These are phyloP conservation scores for Termitomyces eurrhizus DNA, from an alignment of 768 basidiomycete species.

Conservation along the genomic window DNA sequence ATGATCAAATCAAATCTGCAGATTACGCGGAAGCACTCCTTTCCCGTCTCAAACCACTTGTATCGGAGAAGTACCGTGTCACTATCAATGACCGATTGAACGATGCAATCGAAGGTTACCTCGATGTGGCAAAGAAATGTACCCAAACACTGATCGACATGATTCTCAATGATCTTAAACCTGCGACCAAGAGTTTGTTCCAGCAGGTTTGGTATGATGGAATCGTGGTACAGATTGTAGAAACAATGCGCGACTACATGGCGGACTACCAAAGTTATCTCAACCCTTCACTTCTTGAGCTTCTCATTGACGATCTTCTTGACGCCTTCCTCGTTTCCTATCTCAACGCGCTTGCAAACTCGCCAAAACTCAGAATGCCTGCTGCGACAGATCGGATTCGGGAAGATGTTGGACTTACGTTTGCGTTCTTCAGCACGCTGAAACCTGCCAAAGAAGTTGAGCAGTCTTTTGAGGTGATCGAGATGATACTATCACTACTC, in stretches of 20 bases:
- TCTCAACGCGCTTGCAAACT: conserved; percentile 80
- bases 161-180: conserved; percentile 91
- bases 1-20: conserved; percentile 96
- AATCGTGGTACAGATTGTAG: conserved; percentile 81
- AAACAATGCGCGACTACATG: conserved; percentile 97
- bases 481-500: conserved; percentile 75
- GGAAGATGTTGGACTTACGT: conserved; percentile 73
- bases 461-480: conserved; percentile 78
- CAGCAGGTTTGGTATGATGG: conserved; percentile 87
- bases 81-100: conserved; percentile 85
- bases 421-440: conserved; percentile 75
- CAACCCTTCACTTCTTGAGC: conserved; percentile 85
- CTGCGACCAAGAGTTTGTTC: conserved; percentile 83
- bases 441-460: conserved; percentile 82
- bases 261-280: conserved; percentile 90
- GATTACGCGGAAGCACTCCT: conserved; percentile 89
- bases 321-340: conserved; percentile 89
- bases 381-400: conserved; percentile 79
- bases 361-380: conserved; percentile 85
- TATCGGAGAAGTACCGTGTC: conserved; percentile 86
- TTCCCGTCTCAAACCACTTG: conserved; percentile 82
- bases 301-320: conserved; percentile 88
- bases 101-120: conserved; percentile 96
- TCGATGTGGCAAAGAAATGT: conserved; percentile 98
- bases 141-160: conserved; percentile 91